These are phyloP conservation scores for Ephemerocybe angulata DNA, from an alignment of 768 basidiomycete species.

Conservation along the genomic window DNA sequence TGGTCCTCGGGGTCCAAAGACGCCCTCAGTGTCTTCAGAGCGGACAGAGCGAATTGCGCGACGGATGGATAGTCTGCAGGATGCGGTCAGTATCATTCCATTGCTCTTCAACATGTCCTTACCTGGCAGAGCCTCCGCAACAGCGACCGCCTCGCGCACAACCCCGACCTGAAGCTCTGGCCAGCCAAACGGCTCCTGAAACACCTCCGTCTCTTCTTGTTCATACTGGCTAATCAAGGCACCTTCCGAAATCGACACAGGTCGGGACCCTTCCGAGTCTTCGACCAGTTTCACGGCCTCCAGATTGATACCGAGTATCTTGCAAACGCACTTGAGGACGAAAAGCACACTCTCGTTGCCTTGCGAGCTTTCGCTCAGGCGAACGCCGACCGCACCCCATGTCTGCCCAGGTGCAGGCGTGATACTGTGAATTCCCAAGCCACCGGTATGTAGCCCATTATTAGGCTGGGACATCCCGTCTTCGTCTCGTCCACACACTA, in stretches of 20 bases:
- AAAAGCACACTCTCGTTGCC: constrained; percentile 82
- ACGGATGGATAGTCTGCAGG: constrained; percentile 74
- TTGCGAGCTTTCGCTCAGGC: constrained; percentile 67
- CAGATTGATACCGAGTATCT: constrained; percentile 77
- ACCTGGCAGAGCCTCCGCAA: constrained; percentile 92
- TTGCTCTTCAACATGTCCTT: constrained; percentile 17
- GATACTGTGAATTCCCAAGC: constrained; percentile 47
- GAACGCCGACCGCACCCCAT: constrained; percentile 61
- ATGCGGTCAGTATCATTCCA: background rate
- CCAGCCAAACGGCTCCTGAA: constrained; percentile 77
- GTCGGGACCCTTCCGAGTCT: constrained; percentile 6
- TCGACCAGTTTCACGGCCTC: constrained; percentile 59
- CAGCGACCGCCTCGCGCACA: constrained; percentile 86
- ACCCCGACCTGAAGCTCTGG: constrained; percentile 91
- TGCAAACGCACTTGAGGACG: constrained; percentile 71
- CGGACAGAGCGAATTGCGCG: constrained; percentile 85
- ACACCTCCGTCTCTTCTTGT: constrained; percentile 39
- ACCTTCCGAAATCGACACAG: background rate
- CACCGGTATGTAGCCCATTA: constrained; percentile 36
- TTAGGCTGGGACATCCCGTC: constrained; percentile 47
- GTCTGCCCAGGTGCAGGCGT: constrained; percentile 31
- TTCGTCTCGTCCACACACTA: constrained; percentile 84
- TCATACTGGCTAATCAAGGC: constrained; percentile 23
- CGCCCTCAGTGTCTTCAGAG: constrained; percentile 67
- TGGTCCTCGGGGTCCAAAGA: constrained; percentile 78